Conservation (phyloP, 768 basidiomycete genomes). For the Psilocybe sp. region DNA sequence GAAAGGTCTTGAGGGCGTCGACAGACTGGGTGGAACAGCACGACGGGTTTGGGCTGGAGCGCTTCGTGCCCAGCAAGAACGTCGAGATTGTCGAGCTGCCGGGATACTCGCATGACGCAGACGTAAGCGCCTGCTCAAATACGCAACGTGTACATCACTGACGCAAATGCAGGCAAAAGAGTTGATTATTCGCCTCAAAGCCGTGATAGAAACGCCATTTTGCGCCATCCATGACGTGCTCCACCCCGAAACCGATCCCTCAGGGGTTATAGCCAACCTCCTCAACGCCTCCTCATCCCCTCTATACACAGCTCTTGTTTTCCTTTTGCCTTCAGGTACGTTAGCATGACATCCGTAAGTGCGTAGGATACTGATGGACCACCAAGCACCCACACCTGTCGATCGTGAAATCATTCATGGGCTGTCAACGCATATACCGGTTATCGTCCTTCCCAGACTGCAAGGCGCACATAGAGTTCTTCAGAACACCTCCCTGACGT, state of each 20-base stretch:
- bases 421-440: conserved; percentile 53
- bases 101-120: conserved; percentile 37
- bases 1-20: conserved; percentile 51
- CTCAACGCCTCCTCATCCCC: conserved; percentile 58
- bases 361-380: conserved; percentile 12
- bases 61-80: conserved; percentile 62
- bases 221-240: conserved; percentile 49
- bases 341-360: too few relatives aligned
- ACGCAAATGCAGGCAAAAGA: conserved; percentile 26
- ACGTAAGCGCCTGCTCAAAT: conserved; percentile 38
- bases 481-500: conserved; percentile 1
- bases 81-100: conserved; percentile 57
- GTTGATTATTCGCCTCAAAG: conserved; percentile 28
- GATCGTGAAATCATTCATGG: conserved; percentile 48
- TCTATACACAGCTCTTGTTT: conserved; percentile 57
- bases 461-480: conserved; percentile 25
- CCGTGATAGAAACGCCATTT: conserved; percentile 56
- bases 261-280: conserved; percentile 45
- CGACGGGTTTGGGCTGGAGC: conserved; percentile 64
- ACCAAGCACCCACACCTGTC: conserved; percentile 29
- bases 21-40: conserved; percentile 72
- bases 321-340: conserved; percentile 50
- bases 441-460: conserved; percentile 50
- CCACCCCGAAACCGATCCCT: conserved; percentile 51
- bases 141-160: conserved; percentile 4